Evolutionary conservation across 768 basidiomycete genomes (phyloP), one percentile per base, ranked within the genome.

Genomic region (Porphyrellus cyaneotinctus): DNA sequence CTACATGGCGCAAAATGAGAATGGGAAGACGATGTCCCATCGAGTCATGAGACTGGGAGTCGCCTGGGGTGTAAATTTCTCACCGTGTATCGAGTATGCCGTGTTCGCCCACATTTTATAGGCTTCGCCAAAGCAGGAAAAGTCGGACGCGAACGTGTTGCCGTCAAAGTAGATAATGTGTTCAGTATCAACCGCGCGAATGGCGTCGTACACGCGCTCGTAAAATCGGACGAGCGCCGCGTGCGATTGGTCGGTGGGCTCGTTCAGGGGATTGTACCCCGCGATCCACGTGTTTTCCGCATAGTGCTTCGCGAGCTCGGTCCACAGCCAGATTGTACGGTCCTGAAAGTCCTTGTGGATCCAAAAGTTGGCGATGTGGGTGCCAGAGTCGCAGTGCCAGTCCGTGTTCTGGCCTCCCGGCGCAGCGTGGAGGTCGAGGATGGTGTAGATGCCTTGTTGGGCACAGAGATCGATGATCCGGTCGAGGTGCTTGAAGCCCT

Each of bases 211-310:
- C 23, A 88, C 74, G 17, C 80, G 73, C 59, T 82, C 77, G 70
- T 91, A 91, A 72, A 85, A 90, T 8, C 57, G 65, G 55, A 90
- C 62, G 48, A 93, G 70, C 43, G 84, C 75, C 12, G 73, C 77
- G 67, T 88, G 87, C 43, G 80, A 73, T 15, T 82, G 72, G 64
- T 91, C 90, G 4, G 88, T 82, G 33, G 70, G 84, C 70, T 93
- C 90, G 77, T 92, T 94, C 43, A 93, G 73, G 4, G 84, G 87
- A 69, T 92, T 92, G 72, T 88, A 93, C 17, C 90, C 88, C 2
- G 88, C 90, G 53, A 92, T 83, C 89, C 89, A 91, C 55, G 80
- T 76, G 68, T 92, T 88, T 52, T 74, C 77, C 57, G 77, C 83
- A 75, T 91, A 91, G 66, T 88, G 87, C 61, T 73, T 75, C 1